Evolutionary conservation across 73 alveolate genomes (phyloP).

Genomic region (Tetrahymena malaccensis): DNA sequence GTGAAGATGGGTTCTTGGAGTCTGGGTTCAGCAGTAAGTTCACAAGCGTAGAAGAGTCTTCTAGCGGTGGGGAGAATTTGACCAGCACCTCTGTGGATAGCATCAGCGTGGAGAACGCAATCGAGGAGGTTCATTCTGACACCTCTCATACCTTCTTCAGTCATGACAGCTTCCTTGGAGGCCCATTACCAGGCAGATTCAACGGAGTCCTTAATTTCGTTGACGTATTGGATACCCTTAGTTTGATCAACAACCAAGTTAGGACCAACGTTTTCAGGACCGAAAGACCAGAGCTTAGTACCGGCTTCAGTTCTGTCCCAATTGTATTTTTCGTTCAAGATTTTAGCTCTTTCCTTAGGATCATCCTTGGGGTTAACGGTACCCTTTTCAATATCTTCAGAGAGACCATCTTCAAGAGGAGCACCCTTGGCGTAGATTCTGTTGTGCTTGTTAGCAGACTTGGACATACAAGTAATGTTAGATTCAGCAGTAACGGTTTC

Average conservation of each 20-base stretch:
- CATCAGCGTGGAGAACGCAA: constrained; percentile 89
- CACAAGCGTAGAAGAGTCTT: constrained; percentile 94
- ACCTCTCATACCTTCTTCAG: constrained; percentile 98
- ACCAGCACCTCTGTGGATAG: constrained; percentile 99
- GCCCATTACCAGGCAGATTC: constrained; percentile 97
- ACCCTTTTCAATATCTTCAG: constrained; percentile 83
- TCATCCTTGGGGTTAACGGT: constrained; percentile 71
- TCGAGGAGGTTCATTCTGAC: constrained; percentile 90
- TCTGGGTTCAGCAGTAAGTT: constrained; percentile 94
- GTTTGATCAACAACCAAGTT: constrained; percentile 92
- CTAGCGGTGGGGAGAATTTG: constrained; percentile 99
- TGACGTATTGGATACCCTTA: constrained; percentile 86
- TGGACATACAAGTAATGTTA: constrained; percentile 83
- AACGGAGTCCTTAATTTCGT: constrained; percentile 95
- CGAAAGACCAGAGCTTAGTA: constrained; percentile 95
- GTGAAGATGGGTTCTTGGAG: constrained; percentile 97
- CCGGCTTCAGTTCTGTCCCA: constrained; percentile 75
- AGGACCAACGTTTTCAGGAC: constrained; percentile 96
- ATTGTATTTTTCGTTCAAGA: constrained; percentile 78
- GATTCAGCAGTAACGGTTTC: constrained; percentile 91
- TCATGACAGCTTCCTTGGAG: constrained; percentile 94
- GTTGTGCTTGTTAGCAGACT: constrained; percentile 99
- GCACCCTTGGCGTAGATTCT: constrained; percentile 82
- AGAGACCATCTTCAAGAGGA: constrained; percentile 86
- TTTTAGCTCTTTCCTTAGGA: constrained; percentile 83